Evolutionary conservation across 2,329 filamentous ascomycete genomes (phyloP).

Genomic region (Salinomyces thailandicus): DNA sequence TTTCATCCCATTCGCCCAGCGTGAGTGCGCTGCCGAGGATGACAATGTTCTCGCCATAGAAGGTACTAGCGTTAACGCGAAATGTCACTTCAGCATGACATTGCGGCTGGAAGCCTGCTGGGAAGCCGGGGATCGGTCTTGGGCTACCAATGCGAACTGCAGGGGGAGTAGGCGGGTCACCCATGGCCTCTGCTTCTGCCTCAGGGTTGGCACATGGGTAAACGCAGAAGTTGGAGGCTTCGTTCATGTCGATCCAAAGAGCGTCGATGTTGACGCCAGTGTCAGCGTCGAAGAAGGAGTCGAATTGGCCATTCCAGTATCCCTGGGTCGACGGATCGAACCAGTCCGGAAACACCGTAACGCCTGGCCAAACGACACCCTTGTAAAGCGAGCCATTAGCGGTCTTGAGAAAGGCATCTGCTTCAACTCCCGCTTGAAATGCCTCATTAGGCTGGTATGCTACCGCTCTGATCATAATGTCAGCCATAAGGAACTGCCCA

Average conservation of each 20-base stretch:
- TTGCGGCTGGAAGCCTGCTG: conserved; percentile 53
- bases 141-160: conserved; percentile 51
- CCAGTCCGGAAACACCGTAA: conserved; percentile 50
- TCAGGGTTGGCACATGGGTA: conserved; percentile 31
- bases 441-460: conserved; percentile 39
- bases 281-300: conserved; percentile 51
- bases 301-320: conserved; percentile 63
- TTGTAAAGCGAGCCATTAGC: conserved; percentile 46
- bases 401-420: conserved; percentile 44
- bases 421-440: conserved; percentile 51
- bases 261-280: conserved; percentile 65
- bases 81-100: conserved; percentile 25
- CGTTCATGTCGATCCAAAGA: conserved; percentile 59
- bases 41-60: conserved; percentile 27
- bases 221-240: conserved; percentile 46
- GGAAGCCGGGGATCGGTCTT: conserved; percentile 57
- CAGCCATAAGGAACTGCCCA: background rate
- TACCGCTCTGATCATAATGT: conserved; percentile 33
- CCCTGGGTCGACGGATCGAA: conserved; percentile 52
- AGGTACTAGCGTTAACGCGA: conserved; percentile 25
- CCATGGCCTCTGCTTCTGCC: conserved; percentile 27
- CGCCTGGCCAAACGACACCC: conserved; percentile 67
- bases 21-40: conserved; percentile 25
- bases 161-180: conserved; percentile 51
- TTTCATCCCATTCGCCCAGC: conserved; percentile 20